A percentile compares a stretch with the other conserved stretches of the same genome.
Evolutionary conservation across 2,329 filamentous ascomycete genomes (phyloP).

Genomic region (Bipolaris bicolor): DNA sequence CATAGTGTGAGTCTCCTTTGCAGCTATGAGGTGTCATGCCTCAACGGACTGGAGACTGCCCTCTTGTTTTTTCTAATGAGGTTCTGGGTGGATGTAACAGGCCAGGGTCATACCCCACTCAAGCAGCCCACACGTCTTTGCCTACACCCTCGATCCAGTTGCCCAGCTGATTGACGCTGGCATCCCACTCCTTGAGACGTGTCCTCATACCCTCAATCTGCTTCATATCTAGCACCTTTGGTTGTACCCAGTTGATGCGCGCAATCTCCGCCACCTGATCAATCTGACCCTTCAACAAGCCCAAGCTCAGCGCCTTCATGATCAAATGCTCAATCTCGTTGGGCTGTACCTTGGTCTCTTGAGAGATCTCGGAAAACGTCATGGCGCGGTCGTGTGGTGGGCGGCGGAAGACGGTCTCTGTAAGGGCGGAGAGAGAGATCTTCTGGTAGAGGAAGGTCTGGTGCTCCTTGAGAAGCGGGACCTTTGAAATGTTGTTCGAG

Average conservation of each 20-base stretch:
- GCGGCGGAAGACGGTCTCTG: conserved; percentile 93
- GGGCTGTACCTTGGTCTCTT: conserved; percentile 88
- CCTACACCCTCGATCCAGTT: conserved; percentile 96
- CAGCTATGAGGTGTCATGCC: conserved; percentile 10
- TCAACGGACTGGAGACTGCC: conserved; percentile 1
- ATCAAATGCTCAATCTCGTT: conserved; percentile 97
- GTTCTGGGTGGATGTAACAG: not conserved
- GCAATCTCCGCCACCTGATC: conserved; percentile 95
- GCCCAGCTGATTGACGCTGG: conserved; percentile 91
- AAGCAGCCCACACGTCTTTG: conserved; percentile 92
- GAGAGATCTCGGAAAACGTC: conserved; percentile 84
- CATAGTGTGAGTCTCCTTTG: conserved; percentile 17
- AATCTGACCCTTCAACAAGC: conserved; percentile 87
- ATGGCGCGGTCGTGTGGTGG: conserved; percentile 95
- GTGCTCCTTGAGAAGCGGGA: conserved; percentile 79
- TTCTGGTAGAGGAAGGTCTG: conserved; percentile 90
- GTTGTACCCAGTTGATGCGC: conserved; percentile 97
- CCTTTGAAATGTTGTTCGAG: conserved; percentile 78
- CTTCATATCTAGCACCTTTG: conserved; percentile 93
- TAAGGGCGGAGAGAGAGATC: conserved; percentile 94
- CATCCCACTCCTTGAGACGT: conserved; percentile 91
- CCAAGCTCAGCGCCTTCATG: conserved; percentile 98
- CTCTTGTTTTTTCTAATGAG: not conserved
- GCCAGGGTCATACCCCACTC: conserved; percentile 4
- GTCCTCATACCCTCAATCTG: conserved; percentile 93